Percentiles rank a stretch among this genome's conserved stretches.
Conservation (phyloP, 1,284 basidiomycete genomes). For the Tilletia walkeri region DNA sequence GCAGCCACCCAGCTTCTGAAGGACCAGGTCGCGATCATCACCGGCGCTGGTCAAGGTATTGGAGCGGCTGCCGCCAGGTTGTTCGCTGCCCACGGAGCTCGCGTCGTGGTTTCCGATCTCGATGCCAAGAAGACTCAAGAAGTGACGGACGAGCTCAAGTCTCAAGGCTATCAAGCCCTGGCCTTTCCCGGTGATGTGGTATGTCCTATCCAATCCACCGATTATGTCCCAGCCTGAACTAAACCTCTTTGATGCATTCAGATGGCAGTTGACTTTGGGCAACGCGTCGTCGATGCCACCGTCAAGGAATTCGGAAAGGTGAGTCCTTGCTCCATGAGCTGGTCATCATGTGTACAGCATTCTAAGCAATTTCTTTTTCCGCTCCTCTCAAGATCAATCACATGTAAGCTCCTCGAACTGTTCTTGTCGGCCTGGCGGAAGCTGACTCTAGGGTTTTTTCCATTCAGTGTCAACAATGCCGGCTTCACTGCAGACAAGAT, state of each 20-base stretch:
- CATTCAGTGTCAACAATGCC: slow-evolving; percentile 73
- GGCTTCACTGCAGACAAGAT: slow-evolving; percentile 83
- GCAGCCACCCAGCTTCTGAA: slow-evolving; percentile 76
- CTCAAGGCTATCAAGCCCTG: slow-evolving; percentile 68
- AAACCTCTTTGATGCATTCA: background rate
- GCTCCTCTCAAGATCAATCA: slow-evolving; percentile 71
- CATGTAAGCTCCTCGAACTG: slow-evolving; percentile 16
- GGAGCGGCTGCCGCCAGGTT: slow-evolving; percentile 25
- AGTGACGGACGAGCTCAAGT: slow-evolving; percentile 61
- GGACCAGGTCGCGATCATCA: slow-evolving; percentile 87
- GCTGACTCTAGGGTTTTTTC: background rate
- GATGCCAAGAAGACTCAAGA: slow-evolving; percentile 58
- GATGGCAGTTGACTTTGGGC: slow-evolving; percentile 66
- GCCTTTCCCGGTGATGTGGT: slow-evolving; percentile 44
- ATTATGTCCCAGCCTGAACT: too few species aligned
- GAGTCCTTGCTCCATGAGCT: background rate
- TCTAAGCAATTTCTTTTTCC: slow-evolving; percentile 9
- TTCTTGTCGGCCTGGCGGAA: background rate
- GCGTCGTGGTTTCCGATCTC: slow-evolving; percentile 62
- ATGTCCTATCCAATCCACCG: slow-evolving; percentile 22
- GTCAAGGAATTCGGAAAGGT: slow-evolving; percentile 58
- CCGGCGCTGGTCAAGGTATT: slow-evolving; percentile 81
- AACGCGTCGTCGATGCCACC: slow-evolving; percentile 73
- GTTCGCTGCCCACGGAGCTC: slow-evolving; percentile 40
- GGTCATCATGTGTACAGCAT: background rate